Evolutionary conservation across 2,329 filamentous ascomycete species (phyloP), one percentile per base, ranked within the genome.

Genomic region (Cadophora sp.): DNA sequence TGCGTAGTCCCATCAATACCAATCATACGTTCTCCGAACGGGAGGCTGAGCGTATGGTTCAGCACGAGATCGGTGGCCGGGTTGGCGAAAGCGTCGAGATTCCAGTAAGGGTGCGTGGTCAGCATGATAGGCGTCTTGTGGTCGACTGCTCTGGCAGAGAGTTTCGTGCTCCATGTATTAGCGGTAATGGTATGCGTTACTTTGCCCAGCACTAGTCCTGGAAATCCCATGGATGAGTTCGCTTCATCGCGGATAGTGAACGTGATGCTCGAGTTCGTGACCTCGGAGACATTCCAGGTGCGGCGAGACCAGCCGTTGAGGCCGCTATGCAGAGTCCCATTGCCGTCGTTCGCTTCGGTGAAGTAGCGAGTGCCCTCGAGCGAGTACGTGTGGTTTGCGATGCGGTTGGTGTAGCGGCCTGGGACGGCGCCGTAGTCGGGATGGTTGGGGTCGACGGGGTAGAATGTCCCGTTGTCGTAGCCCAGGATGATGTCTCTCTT

Each of bases 41-140:
- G 92, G 77, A 94, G 78, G 76, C 89, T 83, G 51, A 94, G 83
- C 12, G 89, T 90, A 81, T 93, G 90, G 81, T 93, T 91, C 66
- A 92, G 82, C 69, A 89, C 82, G 50, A 83, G 82, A 46, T 83
- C 77, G 67, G 84, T 83, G 4, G 89, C 90, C 76, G 90, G 84
- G 67, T 90, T 88, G 80, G 93, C 92, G 75, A 89, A 94, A 37
- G 89, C 91, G 75, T 94, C 91, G 56, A 94, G 82, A 78, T 94
- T 94, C 92, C 91, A 74, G 37, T 74, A 82, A 79, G 86, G 87
- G 73, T 87, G 85, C 5, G 84, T 85, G 76, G 86, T 92, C 66
- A 94, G 84, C 91, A 94, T 93, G 78, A 94, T 92, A 61, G 92
- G 92, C 4, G 92, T 94, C 81, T 88, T 89, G 80, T 91, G 87